Percentiles rank a stretch among this genome's conserved stretches.
phyloP scores from a whole-genome alignment of 208 protist species.

The Strigomonas culicis region DNA sequence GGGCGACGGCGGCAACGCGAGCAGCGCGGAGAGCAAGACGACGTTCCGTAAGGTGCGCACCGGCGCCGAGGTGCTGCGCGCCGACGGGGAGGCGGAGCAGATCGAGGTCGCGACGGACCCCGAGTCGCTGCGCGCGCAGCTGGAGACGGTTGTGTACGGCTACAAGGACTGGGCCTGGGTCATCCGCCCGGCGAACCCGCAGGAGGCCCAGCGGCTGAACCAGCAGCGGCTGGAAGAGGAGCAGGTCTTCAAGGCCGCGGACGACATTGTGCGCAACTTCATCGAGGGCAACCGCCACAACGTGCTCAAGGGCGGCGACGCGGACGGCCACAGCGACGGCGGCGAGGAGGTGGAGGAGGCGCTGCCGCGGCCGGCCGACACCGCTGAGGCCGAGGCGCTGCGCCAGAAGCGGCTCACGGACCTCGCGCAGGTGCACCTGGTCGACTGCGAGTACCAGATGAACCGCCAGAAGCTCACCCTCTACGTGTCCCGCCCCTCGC shows the following conservation, averaged over 20 bases:
- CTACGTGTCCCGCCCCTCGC: slow-evolving; percentile 45
- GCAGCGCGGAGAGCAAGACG: neutral
- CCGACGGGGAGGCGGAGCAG: neutral
- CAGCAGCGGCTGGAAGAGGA: slow-evolving; percentile 10
- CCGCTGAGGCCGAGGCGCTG: slow-evolving; percentile 24
- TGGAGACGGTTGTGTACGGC: slow-evolving; percentile 20
- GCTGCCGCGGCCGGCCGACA: too few relatives aligned
- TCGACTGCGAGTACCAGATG: slow-evolving; percentile 68
- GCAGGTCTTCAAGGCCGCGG: neutral
- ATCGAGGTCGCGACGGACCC: slow-evolving; percentile 15
- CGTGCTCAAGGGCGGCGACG: neutral
- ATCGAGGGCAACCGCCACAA: neutral
- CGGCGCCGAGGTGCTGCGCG: neutral
- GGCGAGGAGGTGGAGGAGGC: neutral
- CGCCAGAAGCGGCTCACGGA: neutral
- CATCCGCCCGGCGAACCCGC: slow-evolving; percentile 24
- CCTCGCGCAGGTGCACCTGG: slow-evolving; percentile 20
- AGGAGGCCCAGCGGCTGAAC: slow-evolving; percentile 17
- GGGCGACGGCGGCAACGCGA: slow-evolving; percentile 11
- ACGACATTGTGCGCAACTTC: slow-evolving; percentile 3
- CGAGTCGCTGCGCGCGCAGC: slow-evolving; percentile 13
- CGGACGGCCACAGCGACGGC: slow-evolving; percentile 2
- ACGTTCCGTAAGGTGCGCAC: neutral
- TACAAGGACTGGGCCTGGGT: slow-evolving; percentile 38
- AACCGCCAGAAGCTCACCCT: slow-evolving; percentile 67